Base-by-base conservation (phyloP, 192 early-diverging fungal genomes). In the Coemansia sp. region DNA sequence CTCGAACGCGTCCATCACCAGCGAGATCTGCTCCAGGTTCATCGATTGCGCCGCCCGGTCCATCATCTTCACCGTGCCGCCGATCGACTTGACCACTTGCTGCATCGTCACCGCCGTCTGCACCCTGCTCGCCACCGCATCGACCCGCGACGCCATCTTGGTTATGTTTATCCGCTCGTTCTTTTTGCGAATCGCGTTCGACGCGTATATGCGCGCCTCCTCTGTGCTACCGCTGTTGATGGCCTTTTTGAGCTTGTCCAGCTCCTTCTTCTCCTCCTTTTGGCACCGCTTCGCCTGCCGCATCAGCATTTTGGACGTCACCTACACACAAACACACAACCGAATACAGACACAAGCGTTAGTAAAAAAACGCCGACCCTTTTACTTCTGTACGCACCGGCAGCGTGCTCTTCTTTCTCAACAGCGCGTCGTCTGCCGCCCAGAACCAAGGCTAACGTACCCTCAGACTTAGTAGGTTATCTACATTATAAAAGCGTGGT, bases 1-100 rank as follows among this genome's bases (percentile, higher is more conserved):
- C 64, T 99, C 94, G 57, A 99, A 97, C 58, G 88, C 92, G 75
- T 97, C 97, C 94, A 99, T 99, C n/a, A 96, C 86, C 81, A 86
- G 72, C 2, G 93, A 91, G 37, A 99, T 95, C 86, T 89, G 87
- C 60, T 97, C 97, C 32, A 99, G 79, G 60, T 97, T 94, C 94
- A 99, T 97, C 25, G 85, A 83, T 34, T 83, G 64, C 91, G 95
- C 89, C 10, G 93, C 94, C 69, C 81, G 87, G 46, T 97, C 94
- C 89, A 99, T 95, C 13, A 87, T 87, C 53, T 87, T 85, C 36
- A 97, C 94, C 18, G 96, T 90, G 39, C 72, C 82, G 8, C 85
- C 83, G 92, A 97, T 97, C 8, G 83, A 85, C 39, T 72, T 67
- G 9, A 90, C 89, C 11, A 93, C 86, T 50, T 81, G 80, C 38